Percentiles rank a stretch among this genome's conserved stretches.
phyloP scores from a whole-genome alignment of 257 asterid species.

The Salvia hispanica region DNA sequence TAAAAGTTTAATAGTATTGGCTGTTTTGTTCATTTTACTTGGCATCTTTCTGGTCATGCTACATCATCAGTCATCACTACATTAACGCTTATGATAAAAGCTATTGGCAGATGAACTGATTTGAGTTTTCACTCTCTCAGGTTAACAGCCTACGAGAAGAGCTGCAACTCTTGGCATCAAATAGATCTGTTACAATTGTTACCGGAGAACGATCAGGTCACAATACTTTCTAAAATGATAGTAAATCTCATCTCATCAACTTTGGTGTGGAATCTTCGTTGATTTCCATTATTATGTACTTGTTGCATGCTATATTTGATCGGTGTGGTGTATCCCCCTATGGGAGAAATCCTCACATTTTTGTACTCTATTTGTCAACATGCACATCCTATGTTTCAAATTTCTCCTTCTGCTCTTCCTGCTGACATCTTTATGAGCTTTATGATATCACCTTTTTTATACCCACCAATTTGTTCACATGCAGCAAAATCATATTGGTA shows the following conservation, averaged over 20 bases:
- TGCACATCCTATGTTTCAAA: constrained; percentile 6
- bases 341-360: constrained; percentile 3
- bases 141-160: constrained; percentile 77
- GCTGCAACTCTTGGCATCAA: constrained; percentile 67
- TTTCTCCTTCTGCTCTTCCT: constrained; percentile 4
- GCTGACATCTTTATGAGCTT: constrained; percentile 1
- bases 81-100: background rate
- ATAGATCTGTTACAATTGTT: constrained; percentile 68
- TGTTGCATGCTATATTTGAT: background rate
- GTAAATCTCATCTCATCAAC: constrained; percentile 6
- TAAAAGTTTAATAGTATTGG: background rate
- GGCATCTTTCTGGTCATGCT: background rate
- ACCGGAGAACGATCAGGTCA: constrained; percentile 79
- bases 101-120: constrained; percentile 19
- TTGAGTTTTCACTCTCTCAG: constrained; percentile 42
- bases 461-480: background rate
- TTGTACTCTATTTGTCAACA: constrained; percentile 4
- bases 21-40: constrained; percentile 5
- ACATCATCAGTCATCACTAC: background rate
- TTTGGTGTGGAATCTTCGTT: constrained; percentile 11
- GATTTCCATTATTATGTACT: constrained; percentile 1
- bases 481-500: constrained; percentile 12
- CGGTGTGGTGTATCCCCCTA: constrained; percentile 1
- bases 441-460: constrained; percentile 8
- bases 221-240: constrained; percentile 22